Evolutionary conservation across 108 stramenopile genomes (phyloP).

Genomic region (Cyclostephanos tholiformis): DNA sequence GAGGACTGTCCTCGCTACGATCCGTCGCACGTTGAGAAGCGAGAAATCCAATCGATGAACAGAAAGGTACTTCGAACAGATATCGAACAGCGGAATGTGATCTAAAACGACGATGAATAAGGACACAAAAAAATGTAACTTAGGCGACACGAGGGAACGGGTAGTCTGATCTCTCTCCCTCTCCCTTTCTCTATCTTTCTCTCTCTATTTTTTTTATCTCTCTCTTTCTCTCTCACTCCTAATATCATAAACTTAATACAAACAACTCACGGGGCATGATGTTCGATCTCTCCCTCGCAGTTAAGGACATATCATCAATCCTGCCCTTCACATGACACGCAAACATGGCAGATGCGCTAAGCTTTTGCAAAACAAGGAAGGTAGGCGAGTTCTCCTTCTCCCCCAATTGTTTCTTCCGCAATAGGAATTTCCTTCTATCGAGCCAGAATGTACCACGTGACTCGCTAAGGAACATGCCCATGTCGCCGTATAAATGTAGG

Average conservation of each 20-base stretch:
- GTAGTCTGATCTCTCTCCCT: not conserved
- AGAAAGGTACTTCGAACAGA: conserved; percentile 67
- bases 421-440: conserved; percentile 71
- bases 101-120: conserved; percentile 7
- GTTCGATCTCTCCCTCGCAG: conserved; percentile 35
- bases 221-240: not conserved
- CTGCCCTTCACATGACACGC: conserved; percentile 73
- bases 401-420: conserved; percentile 71
- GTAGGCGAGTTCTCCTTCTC: conserved; percentile 74
- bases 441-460: conserved; percentile 55
- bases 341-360: conserved; percentile 81
- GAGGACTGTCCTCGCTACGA: conserved; percentile 67
- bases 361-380: conserved; percentile 69
- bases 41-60: conserved; percentile 71
- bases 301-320: conserved; percentile 68
- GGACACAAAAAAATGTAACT: not conserved
- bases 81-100: conserved; percentile 73
- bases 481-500: conserved; percentile 75
- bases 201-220: too few species aligned
- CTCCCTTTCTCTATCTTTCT: not conserved
- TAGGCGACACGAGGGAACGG: conserved; percentile 3
- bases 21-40: conserved; percentile 61
- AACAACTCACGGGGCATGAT: conserved; percentile 43
- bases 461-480: conserved; percentile 62
- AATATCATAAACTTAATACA: conserved; percentile 9